A percentile compares a stretch with the other conserved stretches of the same genome.
These are phyloP conservation scores for Mycena sp. DNA, from an alignment of 1,284 basidiomycete genomes.

Conservation along the genomic window DNA sequence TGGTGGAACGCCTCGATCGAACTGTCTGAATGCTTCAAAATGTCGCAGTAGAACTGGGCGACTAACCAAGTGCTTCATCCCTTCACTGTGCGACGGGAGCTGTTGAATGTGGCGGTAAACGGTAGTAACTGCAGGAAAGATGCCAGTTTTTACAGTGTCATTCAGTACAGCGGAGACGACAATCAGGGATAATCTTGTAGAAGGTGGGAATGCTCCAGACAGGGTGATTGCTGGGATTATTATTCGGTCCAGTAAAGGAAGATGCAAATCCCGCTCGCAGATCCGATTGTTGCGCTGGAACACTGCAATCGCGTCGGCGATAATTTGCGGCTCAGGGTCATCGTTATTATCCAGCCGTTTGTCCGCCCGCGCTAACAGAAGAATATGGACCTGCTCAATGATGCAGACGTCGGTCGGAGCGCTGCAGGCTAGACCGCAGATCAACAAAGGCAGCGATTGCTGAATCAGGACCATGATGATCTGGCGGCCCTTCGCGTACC, in stretches of 20 bases:
- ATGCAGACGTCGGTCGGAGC: conserved; percentile 34
- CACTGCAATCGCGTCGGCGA: conserved; percentile 7
- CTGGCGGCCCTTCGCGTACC: conserved; percentile 25
- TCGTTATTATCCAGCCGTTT: conserved; percentile 16
- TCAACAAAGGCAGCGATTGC: conserved; percentile 29
- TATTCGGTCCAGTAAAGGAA: neutral
- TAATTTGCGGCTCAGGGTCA: conserved; percentile 14
- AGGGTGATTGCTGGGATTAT: conserved; percentile 11
- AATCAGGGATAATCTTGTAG: conserved; percentile 16
- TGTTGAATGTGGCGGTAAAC: conserved; percentile 15
- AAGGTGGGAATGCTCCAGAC: conserved; percentile 11
- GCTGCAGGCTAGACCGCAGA: conserved; percentile 27
- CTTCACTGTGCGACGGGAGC: conserved; percentile 8
- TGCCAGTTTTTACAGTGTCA: conserved; percentile 9
- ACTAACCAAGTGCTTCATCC: conserved; percentile 9
- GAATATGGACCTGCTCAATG: conserved; percentile 29
- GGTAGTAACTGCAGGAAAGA: conserved; percentile 1
- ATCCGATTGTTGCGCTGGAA: conserved; percentile 13
- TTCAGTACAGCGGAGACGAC: conserved; percentile 1
- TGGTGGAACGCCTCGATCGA: too few relatives aligned
- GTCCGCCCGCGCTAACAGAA: conserved; percentile 34
- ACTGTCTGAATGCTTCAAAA: conserved; percentile 2
- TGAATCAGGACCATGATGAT: conserved; percentile 31
- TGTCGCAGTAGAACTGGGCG: conserved; percentile 1
- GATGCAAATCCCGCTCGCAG: conserved; percentile 9